Evolutionary conservation across 2,329 filamentous ascomycete genomes (phyloP).

Genomic region (Penicillium sp.): DNA sequence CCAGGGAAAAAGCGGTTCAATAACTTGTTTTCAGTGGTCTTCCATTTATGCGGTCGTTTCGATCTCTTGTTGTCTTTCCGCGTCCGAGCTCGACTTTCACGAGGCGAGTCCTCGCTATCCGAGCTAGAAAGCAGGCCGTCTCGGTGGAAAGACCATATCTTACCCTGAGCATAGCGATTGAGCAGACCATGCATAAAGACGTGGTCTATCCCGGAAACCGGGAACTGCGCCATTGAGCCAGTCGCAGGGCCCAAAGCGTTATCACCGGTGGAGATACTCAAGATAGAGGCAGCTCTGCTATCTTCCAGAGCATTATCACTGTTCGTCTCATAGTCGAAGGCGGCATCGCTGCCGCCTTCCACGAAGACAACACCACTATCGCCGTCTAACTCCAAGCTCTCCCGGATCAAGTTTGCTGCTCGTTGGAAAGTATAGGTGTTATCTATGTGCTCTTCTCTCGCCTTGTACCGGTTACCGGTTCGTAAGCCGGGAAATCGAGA

Average conservation of each 20-base stretch:
- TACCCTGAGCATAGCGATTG: slow-evolving; percentile 43
- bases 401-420: slow-evolving; percentile 46
- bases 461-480: slow-evolving; percentile 21
- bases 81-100: slow-evolving; percentile 9
- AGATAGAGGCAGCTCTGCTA: slow-evolving; percentile 23
- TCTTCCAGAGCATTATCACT: slow-evolving; percentile 23
- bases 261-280: slow-evolving; percentile 30
- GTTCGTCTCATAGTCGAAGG: slow-evolving; percentile 22
- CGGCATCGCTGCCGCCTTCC: slow-evolving; percentile 26
- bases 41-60: slow-evolving; percentile 25
- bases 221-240: slow-evolving; percentile 21
- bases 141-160: slow-evolving; percentile 46
- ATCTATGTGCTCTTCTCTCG: slow-evolving; percentile 26
- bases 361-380: slow-evolving; percentile 46
- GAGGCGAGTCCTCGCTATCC: slow-evolving; percentile 38
- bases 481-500: slow-evolving; percentile 27
- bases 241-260: slow-evolving; percentile 28
- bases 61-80: slow-evolving; percentile 14
- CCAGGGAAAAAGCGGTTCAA: slow-evolving; percentile 46
- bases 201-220: slow-evolving; percentile 27
- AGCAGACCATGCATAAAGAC: slow-evolving; percentile 34
- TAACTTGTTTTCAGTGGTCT: slow-evolving; percentile 34
- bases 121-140: slow-evolving; percentile 41
- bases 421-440: slow-evolving; percentile 43
- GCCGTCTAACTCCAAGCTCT: slow-evolving; percentile 42